Base-by-base conservation (phyloP, 2,329 filamentous ascomycete genomes). In the Fusarium paranaense region DNA sequence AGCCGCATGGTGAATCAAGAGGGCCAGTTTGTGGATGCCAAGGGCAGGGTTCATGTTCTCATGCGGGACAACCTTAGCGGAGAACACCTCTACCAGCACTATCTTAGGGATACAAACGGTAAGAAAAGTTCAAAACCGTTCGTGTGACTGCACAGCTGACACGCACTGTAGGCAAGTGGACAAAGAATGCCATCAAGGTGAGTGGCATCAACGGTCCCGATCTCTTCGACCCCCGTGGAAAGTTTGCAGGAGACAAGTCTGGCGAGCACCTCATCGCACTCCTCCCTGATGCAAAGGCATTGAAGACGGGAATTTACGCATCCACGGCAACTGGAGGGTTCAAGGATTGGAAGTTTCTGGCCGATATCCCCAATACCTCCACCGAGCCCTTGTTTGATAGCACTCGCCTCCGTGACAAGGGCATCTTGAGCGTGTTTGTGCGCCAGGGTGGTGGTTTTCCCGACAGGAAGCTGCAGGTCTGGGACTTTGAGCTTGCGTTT, bases 1-100 rank as follows among this genome's bases (percentile, higher is more conserved):
- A 74, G 72, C 14, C 72, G 72, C 0, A 74, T 74, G 72, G 72
- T 74, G 4, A 74, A 74, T 0, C 72, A 74, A 1, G 72, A 74
- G 6, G 72, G 72, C 3, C 72, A 74, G 3, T 50, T 72, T 5
- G 47, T 67, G 1, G 72, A 74, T 25, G 57, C 62, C 1, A 72
- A 64, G 25, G 69, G 72, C 0, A 52, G 69, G 2, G 62, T 75
- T 2, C 72, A 74, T 6, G n/a, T 75, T 13, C 37, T 74, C 4
- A 74, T 75, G 72, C 56, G 72, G 10, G 72, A 74, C 6, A 27
- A 70, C 5, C 4, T 75, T 1, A 64, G 62, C 1, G 72, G 72
- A 6, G n/a, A 67, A 0, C 69, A 72, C 13, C 25, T 57, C 9
- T 74, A 74, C 2, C 72, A 74, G 5, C 72, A 74, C 20, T 74